Base-by-base conservation (phyloP, 2,329 filamentous ascomycete genomes). In the Septoria linicola region DNA sequence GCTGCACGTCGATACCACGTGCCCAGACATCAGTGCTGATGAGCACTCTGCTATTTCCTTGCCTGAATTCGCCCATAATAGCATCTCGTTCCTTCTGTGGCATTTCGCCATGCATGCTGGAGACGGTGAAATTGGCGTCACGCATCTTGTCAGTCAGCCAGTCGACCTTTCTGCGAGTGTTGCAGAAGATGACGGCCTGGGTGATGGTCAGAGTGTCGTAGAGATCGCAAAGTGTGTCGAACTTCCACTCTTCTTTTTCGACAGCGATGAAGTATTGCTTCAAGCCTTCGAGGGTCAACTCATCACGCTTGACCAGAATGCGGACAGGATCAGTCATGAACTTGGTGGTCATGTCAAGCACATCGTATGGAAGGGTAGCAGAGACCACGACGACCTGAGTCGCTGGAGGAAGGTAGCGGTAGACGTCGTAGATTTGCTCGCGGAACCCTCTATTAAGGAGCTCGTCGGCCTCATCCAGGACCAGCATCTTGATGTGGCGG, bases 91-190 rank as follows among this genome's bases (percentile, higher is more conserved):
- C 91, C 74, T 93, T 93, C 72, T 99, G 93, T 19, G 91, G 90
- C 93, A 99, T 99, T 66, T 99, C 93, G 61, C 93, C 93, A 70
- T 99, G 93, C 93, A 99, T 99, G 64, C 88, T 92, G 64, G 88
- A 95, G 61, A 99, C 93, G 0, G 93, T 99, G 72, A 99, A 99
- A 76, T 99, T 96, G 65, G 90, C 89, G 71, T 96, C 93, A 59
- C 90, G 88, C 89, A 99, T 96, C 80, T 99, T 99, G 76, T 99
- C 93, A 3, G 93, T 97, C 54, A 99, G 77, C 93, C 93, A 99
- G 72, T 99, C 93, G 46, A 99, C 93, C 87, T 99, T 99, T 72
- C 93, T 84, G 61, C 93, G 86, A 5, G 93, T 99, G 75, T 99
- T 99, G 81, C 93, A 99, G 80, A 99, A 99, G 70, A 99, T 99